Evolutionary conservation across 257 asterid species (phyloP), one percentile per base, ranked within the genome.

Genomic region (Verbascum thapsus): DNA sequence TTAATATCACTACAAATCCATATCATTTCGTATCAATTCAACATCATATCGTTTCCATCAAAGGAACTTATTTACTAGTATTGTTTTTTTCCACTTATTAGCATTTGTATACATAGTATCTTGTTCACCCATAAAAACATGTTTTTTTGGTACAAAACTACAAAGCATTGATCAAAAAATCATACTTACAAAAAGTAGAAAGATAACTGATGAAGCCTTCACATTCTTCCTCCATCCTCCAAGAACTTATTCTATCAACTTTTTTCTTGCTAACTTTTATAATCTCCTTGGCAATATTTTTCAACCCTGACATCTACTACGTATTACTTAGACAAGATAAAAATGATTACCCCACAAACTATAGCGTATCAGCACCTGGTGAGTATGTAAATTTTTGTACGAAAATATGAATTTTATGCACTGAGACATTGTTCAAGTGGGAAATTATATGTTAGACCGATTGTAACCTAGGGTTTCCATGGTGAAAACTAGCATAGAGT

Each of bases 281-380:
- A 12, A 8, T 69, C 58, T 26, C 38, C n/a, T 40, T 60, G 17
- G 30, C 39, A 53, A 5, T 69, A 32, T 59, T 64, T 32, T 66
- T 64, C 72, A 17, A 20, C 19, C 15, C 52, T 16, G 57, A 51
- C 48, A 38, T 43, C 18, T 59, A 66, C 54, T 69, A 39, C 61
- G 16, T 74, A 42, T 44, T 58, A 16, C 63, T 57, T 19, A 18
- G 37, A 5, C 56, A 50, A 17, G n/a, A 4, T 54, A 4, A 30
- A 32, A 48, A 53, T 26, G 4, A 19, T 47, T 10, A 12, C 12
- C 2, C 42, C 34, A 23, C 45, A 2, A 52, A 44, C 18, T 42
- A 9, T 4, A 20, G 68, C 40, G 41, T 41, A 45, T 26, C 30
- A 42, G 12, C 12, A 11, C 2, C 12, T 6, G 64, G 44, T 65